These are phyloP conservation scores for Scleroderma citrinum DNA, from an alignment of 768 basidiomycete species.

Conservation along the genomic window DNA sequence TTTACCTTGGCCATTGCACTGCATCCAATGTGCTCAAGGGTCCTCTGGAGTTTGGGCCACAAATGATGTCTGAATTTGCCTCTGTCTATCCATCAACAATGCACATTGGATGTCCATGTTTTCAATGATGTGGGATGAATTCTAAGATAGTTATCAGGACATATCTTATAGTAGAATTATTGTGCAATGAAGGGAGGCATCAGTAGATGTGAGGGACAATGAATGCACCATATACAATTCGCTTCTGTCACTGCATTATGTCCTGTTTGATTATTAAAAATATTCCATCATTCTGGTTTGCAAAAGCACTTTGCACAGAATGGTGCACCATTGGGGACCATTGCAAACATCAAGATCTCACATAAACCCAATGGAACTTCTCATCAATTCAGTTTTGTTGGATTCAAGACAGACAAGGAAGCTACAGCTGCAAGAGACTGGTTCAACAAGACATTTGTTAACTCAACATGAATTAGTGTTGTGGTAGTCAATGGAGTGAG, in stretches of 20 bases:
- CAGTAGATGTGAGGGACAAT: too few relatives aligned
- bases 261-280: constrained; percentile 84
- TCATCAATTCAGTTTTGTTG: constrained; percentile 87
- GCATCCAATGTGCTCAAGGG: too few relatives aligned
- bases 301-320: constrained; percentile 62
- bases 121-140: too few relatives aligned
- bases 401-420: constrained; percentile 76
- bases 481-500: constrained; percentile 60
- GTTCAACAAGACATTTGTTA: constrained; percentile 83
- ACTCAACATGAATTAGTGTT: constrained; percentile 71
- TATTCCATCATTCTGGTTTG: constrained; percentile 61
- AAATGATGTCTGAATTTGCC: too few relatives aligned
- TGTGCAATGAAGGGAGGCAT: too few relatives aligned
- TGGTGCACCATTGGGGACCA: constrained; percentile 53
- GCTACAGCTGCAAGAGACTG: constrained; percentile 78
- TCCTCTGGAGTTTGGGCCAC: too few relatives aligned
- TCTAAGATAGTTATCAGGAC: too few relatives aligned
- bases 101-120: not conserved
- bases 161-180: too few relatives aligned
- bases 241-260: constrained; percentile 44
- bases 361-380: constrained; percentile 72
- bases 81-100: not conserved
- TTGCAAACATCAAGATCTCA: constrained; percentile 86
- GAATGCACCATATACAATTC: too few relatives aligned
- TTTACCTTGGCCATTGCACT: too few relatives aligned